These are phyloP conservation scores for Boletus huronensis DNA, from an alignment of 768 basidiomycete genomes.

Conservation along the genomic window DNA sequence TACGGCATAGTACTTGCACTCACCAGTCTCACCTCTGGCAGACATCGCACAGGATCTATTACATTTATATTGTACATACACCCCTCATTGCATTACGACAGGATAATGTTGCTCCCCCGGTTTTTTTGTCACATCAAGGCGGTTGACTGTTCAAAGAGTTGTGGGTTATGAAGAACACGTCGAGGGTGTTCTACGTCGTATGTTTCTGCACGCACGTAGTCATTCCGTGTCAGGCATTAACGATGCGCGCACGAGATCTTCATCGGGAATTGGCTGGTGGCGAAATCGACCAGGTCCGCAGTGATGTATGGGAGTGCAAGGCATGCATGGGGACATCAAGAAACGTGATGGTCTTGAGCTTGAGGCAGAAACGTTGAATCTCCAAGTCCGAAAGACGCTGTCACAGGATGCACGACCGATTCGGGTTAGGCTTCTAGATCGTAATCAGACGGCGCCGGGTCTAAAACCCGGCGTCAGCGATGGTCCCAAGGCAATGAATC, in stretches of 20 bases:
- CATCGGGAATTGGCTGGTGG: conserved; percentile 26
- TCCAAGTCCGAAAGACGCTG: conserved; percentile 22
- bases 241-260: conserved; percentile 17
- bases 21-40: not conserved
- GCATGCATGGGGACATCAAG: conserved; percentile 12
- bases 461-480: not conserved
- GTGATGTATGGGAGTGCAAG: conserved; percentile 19
- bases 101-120: conserved; percentile 3
- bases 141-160: not conserved
- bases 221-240: conserved; percentile 8
- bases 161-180: conserved; percentile 26
- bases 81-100: conserved; percentile 23
- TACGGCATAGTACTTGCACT: not conserved
- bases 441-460: conserved; percentile 6
- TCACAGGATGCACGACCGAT: conserved; percentile 8
- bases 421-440: conserved; percentile 3
- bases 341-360: conserved; percentile 11
- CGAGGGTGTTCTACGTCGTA: conserved; percentile 8
- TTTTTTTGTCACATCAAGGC: conserved; percentile 9
- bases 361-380: conserved; percentile 24
- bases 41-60: conserved; percentile 18
- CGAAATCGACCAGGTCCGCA: conserved; percentile 17
- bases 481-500: not conserved
- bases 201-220: conserved; percentile 10
- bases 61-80: conserved; percentile 28